Evolutionary conservation across 257 asterid species (phyloP), one percentile per base, ranked within the genome.

Genomic region (Petunia axillaris): DNA sequence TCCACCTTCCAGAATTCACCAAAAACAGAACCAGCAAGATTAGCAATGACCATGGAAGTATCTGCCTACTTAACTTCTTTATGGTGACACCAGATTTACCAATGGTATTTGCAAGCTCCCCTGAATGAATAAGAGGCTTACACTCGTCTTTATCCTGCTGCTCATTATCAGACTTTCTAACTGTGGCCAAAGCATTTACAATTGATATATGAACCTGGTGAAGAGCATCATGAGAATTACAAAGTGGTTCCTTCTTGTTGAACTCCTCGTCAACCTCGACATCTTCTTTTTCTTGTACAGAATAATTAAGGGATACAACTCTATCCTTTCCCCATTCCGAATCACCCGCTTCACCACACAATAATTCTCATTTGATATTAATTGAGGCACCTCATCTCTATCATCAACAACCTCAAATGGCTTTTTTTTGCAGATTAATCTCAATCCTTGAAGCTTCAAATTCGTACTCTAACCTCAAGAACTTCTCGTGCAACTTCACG

Each of bases 151-250:
- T 86, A 48, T 87, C 93, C 60, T 57, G 88, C 83, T 62, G 82
- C 77, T 41, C 89, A 60, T 85, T 82, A 85, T 92, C 94, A 52
- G 93, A 82, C 1, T 94, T 97, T 81, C 88, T 88, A 15, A 80
- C 82, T 46, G 81, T 53, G 59, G 89, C 81, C 82, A 91, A 86
- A 62, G 97, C 92, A 87, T 91, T 90, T 52, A 91, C 86, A 77
- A 93, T 94, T 7, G 97, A 94, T 11, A 85, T 87, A 35, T 94
- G 97, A 77, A 91, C 91, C 87, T 77, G 90, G 58, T 92, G 89
- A 50, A 94, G 91, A 0, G 98, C 98, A 64, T 93, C 95, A 79
- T 94, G 98, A 2, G 98, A 97, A 62, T 93, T 84, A 84, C 97
- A 92, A 70, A 91, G 88, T 38, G 93, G 92, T 64, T 83, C 83